These are phyloP conservation scores for Leptographium radiaticola DNA, from an alignment of 2,329 filamentous ascomycete genomes.

Conservation along the genomic window DNA sequence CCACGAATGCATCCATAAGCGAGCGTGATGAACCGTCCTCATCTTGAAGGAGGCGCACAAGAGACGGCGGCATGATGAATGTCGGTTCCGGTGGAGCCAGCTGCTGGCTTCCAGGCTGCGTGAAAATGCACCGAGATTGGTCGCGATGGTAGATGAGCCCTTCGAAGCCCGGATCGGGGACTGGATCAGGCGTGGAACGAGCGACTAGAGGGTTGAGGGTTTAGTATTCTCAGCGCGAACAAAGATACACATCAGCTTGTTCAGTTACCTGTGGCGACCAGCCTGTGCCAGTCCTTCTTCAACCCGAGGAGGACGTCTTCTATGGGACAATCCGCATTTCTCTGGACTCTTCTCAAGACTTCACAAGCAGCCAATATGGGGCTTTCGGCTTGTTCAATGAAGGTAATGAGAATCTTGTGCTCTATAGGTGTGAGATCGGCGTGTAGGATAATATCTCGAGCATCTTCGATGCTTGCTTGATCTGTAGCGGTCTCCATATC, in stretches of 20 bases:
- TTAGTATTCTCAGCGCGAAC: neutral
- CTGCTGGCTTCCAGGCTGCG: neutral
- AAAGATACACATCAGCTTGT: neutral
- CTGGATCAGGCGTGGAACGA: neutral
- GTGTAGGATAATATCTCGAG: neutral
- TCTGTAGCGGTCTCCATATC: neutral
- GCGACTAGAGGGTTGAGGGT: neutral
- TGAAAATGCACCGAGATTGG: neutral
- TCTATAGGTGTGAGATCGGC: neutral
- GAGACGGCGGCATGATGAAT: neutral
- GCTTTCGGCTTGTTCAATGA: conserved; percentile 1
- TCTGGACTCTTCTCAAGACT: neutral
- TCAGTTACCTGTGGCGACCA: neutral
- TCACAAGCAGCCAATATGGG: neutral
- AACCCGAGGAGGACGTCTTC: neutral
- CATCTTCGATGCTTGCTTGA: neutral
- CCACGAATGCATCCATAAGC: neutral
- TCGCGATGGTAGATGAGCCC: neutral
- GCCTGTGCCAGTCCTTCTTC: neutral
- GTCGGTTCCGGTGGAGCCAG: neutral
- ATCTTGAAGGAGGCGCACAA: neutral
- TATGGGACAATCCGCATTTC: neutral
- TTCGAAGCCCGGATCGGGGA: neutral
- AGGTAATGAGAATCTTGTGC: neutral
- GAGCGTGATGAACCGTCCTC: neutral